Evolutionary conservation across 108 stramenopile genomes (phyloP).

Genomic region (Skeletonema costatum): DNA sequence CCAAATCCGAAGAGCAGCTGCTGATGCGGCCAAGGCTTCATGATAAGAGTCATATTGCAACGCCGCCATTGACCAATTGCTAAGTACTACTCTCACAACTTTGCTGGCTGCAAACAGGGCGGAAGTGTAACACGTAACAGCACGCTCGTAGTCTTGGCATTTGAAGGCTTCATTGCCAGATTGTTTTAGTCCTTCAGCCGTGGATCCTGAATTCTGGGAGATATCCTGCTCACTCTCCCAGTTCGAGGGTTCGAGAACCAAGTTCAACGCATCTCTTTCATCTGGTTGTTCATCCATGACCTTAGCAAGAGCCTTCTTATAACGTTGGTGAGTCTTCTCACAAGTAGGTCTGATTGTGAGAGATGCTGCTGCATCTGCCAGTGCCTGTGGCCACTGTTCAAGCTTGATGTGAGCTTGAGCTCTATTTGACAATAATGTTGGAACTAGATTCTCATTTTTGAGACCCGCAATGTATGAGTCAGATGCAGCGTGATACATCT

Average conservation of each 20-base stretch:
- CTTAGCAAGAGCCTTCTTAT: constrained; percentile 4
- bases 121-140: constrained; percentile 5
- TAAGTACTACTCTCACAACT: constrained; percentile 1
- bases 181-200: background rate
- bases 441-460: background rate
- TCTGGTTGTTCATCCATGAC: background rate
- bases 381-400: constrained; percentile 8
- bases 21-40: constrained; percentile 16
- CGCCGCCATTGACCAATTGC: constrained; percentile 7
- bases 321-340: constrained; percentile 19
- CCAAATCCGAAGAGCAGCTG: constrained; percentile 19
- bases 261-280: background rate
- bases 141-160: constrained; percentile 3
- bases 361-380: constrained; percentile 31
- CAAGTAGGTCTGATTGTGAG: constrained; percentile 16
- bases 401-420: constrained; percentile 22
- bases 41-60: background rate
- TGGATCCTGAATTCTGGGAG: background rate
- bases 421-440: constrained; percentile 19
- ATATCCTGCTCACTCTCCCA: background rate
- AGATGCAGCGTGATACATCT: constrained; percentile 9
- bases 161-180: constrained; percentile 26
- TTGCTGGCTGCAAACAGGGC: constrained; percentile 6
- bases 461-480: constrained; percentile 21
- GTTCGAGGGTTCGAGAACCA: too few species aligned